Percentiles rank a stretch among this genome's conserved stretches.
Evolutionary conservation across 306 rosid genomes (phyloP).

Genomic region (barrel medic (Medicago truncatula)): MtrunA17r5.0-ANR NC_053048.1:46206001-46206500

Average conservation of each 20-base stretch:
- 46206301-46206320: constrained; percentile 6
- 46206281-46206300: constrained; percentile 46
- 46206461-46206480: constrained; percentile 16
- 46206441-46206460: neutral
- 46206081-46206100: too few species aligned
- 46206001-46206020: neutral
- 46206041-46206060: too few species aligned
- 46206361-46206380: constrained; percentile 19
- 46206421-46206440: constrained; percentile 24
- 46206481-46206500: neutral
- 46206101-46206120: too few species aligned
- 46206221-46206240: constrained; percentile 46
- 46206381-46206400: constrained; percentile 18
- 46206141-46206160: constrained; percentile 54
- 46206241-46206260: constrained; percentile 47
- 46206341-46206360: constrained; percentile 13
- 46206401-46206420: constrained; percentile 41
- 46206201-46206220: constrained; percentile 28
- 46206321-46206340: neutral
- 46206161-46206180: constrained; percentile 29
- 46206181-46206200: neutral
- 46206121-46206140: too few species aligned
- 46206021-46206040: too few species aligned
- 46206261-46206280: constrained; percentile 32
- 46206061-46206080: too few species aligned